A percentile compares a stretch with the other conserved stretches of the same genome.
These are phyloP conservation scores for Elsinoe perseae DNA, from an alignment of 2,329 filamentous ascomycete genomes.

Conservation along the genomic window DNA sequence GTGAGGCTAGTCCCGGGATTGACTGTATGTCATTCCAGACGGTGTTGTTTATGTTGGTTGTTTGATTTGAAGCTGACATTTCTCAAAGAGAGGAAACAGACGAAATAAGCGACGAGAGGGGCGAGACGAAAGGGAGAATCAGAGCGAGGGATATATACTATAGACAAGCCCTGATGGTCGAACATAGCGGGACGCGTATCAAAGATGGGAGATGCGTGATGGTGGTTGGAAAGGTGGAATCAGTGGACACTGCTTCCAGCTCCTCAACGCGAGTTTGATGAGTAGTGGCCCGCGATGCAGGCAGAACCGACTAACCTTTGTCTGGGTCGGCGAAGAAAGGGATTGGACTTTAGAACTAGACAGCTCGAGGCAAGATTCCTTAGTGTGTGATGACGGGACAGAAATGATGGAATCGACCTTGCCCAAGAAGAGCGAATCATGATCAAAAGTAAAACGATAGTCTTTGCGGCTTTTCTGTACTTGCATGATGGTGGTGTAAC, in stretches of 20 bases:
- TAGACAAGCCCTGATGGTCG: not conserved
- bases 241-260: not conserved
- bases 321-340: slow-evolving; percentile 4
- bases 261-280: slow-evolving; percentile 3
- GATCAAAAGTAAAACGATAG: not conserved
- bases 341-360: not conserved
- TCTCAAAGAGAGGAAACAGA: not conserved
- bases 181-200: slow-evolving; percentile 7
- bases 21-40: not conserved
- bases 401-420: not conserved
- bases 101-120: not conserved
- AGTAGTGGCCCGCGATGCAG: not conserved
- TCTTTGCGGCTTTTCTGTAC: slow-evolving; percentile 7
- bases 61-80: not conserved
- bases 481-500: not conserved
- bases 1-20: not conserved
- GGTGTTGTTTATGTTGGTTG: not conserved
- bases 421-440: not conserved
- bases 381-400: not conserved
- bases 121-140: slow-evolving; percentile 4
- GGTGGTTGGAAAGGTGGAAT: not conserved
- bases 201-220: not conserved
- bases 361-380: not conserved
- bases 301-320: not conserved
- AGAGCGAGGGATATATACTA: slow-evolving; percentile 5